phyloP scores from a whole-genome alignment of 2,329 filamentous ascomycete genomes.

The Mollisiaceae sp. region DNA sequence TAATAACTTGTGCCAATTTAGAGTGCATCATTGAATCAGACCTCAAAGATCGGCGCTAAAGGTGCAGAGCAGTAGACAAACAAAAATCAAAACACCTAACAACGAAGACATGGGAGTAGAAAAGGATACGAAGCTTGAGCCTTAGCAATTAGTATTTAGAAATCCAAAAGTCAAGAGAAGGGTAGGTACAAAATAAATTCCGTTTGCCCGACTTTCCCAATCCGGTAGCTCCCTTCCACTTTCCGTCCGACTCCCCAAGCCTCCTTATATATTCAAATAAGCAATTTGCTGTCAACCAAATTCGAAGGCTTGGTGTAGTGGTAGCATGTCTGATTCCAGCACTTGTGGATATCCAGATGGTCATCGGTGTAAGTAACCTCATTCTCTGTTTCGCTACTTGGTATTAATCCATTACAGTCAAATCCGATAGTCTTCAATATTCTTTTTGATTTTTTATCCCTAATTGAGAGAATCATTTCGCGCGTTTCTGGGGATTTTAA shows the following conservation, averaged over 20 bases:
- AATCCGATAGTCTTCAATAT: constrained; percentile 25
- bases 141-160: background rate
- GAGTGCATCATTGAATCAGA: too few relatives aligned
- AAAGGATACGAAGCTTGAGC: too few relatives aligned
- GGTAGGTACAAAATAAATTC: background rate
- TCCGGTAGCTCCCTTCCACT: background rate
- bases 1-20: too few relatives aligned
- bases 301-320: constrained; percentile 26
- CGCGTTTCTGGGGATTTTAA: background rate
- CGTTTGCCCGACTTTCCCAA: constrained; percentile 4
- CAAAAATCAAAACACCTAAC: too few relatives aligned
- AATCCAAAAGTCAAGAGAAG: background rate
- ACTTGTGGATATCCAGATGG: constrained; percentile 21
- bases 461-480: background rate
- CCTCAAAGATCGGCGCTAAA: too few relatives aligned
- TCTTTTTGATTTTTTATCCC: constrained; percentile 7
- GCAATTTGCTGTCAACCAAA: background rate
- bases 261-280: background rate
- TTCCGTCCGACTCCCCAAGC: background rate
- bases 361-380: constrained; percentile 19
- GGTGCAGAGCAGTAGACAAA: too few relatives aligned
- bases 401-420: background rate
- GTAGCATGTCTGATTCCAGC: constrained; percentile 33
- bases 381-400: background rate
- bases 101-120: too few relatives aligned